A percentile compares a stretch with the other conserved stretches of the same genome.
Evolutionary conservation across 805 yeast genomes (phyloP).

Genomic region (Saturnispora ahearnii): DNA sequence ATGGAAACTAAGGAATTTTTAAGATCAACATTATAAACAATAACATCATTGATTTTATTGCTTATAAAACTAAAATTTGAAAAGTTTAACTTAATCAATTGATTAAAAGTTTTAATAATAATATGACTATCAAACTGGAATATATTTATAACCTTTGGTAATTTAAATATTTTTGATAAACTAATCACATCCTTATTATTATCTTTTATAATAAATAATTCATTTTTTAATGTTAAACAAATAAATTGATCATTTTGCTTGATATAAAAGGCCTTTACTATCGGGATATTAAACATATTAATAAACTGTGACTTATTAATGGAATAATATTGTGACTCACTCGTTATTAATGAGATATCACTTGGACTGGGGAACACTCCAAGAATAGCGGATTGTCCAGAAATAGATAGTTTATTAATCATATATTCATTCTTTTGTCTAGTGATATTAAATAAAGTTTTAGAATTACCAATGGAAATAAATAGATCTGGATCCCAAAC

Average conservation of each 20-base stretch:
- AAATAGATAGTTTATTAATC: no score
- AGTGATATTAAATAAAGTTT: no score
- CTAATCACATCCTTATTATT: background rate
- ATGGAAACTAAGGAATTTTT: background rate
- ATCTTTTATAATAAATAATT: background rate
- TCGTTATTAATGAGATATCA: background rate
- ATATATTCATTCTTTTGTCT: no score
- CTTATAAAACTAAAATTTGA: background rate
- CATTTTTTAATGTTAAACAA: background rate
- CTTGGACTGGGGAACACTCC: background rate
- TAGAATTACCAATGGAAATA: no score
- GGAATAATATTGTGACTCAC: background rate
- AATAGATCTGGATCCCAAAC: no score
- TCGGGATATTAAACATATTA: background rate
- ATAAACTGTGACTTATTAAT: background rate
- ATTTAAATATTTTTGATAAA: background rate
- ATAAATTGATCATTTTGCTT: background rate
- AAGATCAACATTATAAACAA: background rate
- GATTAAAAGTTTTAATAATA: background rate
- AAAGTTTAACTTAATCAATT: background rate
- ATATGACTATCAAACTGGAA: background rate
- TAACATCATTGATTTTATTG: background rate
- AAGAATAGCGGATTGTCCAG: background rate
- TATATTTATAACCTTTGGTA: background rate
- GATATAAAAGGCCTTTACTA: background rate